Conservation (phyloP, 169 alveolate genomes). For the Plasmodium relictum region DNA sequence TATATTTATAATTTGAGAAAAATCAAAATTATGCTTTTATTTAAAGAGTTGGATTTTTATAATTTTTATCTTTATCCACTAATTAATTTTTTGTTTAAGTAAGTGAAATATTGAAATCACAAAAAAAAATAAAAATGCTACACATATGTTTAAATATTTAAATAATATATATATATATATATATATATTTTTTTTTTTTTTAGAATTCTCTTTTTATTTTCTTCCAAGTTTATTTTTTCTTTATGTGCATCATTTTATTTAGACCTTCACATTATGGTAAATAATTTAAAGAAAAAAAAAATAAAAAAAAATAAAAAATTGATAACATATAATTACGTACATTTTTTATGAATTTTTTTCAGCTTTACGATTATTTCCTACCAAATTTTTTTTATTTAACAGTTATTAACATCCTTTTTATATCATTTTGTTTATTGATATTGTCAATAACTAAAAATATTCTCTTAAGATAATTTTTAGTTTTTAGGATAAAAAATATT, state of each 20-base stretch:
- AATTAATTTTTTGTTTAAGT: conserved; percentile 64
- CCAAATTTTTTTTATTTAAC: conserved; percentile 38
- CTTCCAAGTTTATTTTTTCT: conserved; percentile 22
- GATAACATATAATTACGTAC: neutral
- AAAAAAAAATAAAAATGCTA: neutral
- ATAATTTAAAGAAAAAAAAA: neutral
- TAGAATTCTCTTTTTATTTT: conserved; percentile 30
- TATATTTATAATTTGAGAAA: conserved; percentile 40
- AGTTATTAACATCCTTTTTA: conserved; percentile 3
- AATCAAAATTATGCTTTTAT: conserved; percentile 28
- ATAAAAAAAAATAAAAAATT: neutral
- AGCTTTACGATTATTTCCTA: conserved; percentile 55
- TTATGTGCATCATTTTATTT: conserved; percentile 39
- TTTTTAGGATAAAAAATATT: conserved; percentile 32
- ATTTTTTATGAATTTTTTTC: conserved; percentile 18
- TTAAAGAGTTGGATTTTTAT: conserved; percentile 31
- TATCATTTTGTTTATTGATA: conserved; percentile 3
- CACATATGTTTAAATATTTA: neutral
- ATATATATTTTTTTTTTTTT: conserved; percentile 2
- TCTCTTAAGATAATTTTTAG: conserved; percentile 40
- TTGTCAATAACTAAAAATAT: conserved; percentile 36
- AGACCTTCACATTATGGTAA: conserved; percentile 44
- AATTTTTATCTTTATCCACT: conserved; percentile 56
- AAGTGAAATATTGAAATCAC: neutral
- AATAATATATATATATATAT: neutral